Percentiles rank a stretch among this genome's conserved stretches.
phyloP scores from a whole-genome alignment of 2,329 filamentous ascomycete genomes.

The Fusarium coicis region DNA sequence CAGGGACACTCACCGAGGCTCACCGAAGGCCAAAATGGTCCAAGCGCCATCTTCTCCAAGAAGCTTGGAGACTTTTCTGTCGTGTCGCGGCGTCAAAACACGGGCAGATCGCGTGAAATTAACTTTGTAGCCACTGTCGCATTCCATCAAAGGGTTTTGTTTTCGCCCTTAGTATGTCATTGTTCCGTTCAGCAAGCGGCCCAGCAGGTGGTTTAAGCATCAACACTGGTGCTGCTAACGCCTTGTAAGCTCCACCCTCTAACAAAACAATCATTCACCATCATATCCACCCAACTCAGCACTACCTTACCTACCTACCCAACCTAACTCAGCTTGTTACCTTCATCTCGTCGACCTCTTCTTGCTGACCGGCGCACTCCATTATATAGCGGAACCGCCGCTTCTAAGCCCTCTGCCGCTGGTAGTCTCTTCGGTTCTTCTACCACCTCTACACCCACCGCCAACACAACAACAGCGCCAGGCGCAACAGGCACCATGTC shows the following conservation, averaged over 20 bases:
- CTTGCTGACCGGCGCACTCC: slow-evolving; percentile 31
- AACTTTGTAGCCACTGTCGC: slow-evolving; percentile 35
- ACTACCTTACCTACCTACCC: background rate
- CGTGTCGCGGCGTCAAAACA: slow-evolving; percentile 37
- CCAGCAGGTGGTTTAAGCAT: slow-evolving; percentile 71
- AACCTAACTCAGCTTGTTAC: slow-evolving; percentile 5
- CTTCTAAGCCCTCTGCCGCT: slow-evolving; percentile 49
- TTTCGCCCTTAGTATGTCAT: slow-evolving; percentile 54
- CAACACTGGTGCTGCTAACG: slow-evolving; percentile 71
- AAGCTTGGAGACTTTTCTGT: slow-evolving; percentile 29
- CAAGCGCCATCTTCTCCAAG: slow-evolving; percentile 35
- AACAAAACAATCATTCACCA: slow-evolving; percentile 38
- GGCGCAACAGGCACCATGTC: slow-evolving; percentile 47
- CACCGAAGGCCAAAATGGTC: slow-evolving; percentile 23
- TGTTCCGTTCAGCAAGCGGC: slow-evolving; percentile 68
- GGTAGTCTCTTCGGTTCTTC: slow-evolving; percentile 53
- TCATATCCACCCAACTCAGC: slow-evolving; percentile 25
- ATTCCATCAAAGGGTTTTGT: slow-evolving; percentile 22
- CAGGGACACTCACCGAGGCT: slow-evolving; percentile 29
- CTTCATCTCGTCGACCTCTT: background rate
- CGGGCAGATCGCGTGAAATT: slow-evolving; percentile 30
- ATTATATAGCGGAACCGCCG: slow-evolving; percentile 38
- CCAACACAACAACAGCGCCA: slow-evolving; percentile 43
- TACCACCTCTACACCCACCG: slow-evolving; percentile 33
- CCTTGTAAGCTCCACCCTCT: slow-evolving; percentile 49